Evolutionary conservation across 495 filamentous ascomycete genomes (phyloP), one percentile per base, ranked within the genome.

Genomic region (Aspergillus campestris): DNA sequence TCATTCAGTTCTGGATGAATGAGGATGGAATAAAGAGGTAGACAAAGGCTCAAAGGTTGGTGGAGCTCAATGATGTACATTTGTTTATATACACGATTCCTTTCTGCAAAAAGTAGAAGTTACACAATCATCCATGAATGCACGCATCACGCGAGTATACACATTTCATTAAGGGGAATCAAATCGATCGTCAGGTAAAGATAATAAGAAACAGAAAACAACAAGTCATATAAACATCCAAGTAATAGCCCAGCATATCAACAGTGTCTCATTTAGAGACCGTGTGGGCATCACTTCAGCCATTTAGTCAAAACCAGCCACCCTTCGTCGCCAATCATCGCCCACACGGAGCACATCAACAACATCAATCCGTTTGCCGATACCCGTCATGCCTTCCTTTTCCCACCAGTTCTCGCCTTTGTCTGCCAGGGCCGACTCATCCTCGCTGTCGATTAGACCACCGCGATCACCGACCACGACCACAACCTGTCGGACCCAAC

Each of bases 371-470:
- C 86, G 86, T 60, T 91, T 82, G 3, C 89, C 89, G 37, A 89
- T 70, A 8, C 90, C 89, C 14, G 91, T 90, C 31, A 82, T 78
- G 28, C 85, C 83, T 55, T 85, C 80, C 40, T 76, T 74, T 55
- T 91, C 79, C 86, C 87, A 96, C 90, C 90, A 96, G 40, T 73
- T 73, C 41, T 79, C 76, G 27, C 59, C 56, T 43, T 76, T 73
- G 28, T 78, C 75, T 28, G 72, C 72, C 42, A 79, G 74, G 1
- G 71, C 61, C 0, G 66, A 71, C 59, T 95, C 89, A 30, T 89
- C 89, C 47, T 94, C 89, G 48, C 87, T 94, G 60, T 96, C 90
- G 1, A 89, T 86, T 32, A 96, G 72, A 1, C 87, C 89, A 18
- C 88, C 88, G 29, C 86, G 80, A 12, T 84, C 85, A 6, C 88